Conservation (phyloP, 768 basidiomycete genomes). For the Serpula lacrymans region DNA sequence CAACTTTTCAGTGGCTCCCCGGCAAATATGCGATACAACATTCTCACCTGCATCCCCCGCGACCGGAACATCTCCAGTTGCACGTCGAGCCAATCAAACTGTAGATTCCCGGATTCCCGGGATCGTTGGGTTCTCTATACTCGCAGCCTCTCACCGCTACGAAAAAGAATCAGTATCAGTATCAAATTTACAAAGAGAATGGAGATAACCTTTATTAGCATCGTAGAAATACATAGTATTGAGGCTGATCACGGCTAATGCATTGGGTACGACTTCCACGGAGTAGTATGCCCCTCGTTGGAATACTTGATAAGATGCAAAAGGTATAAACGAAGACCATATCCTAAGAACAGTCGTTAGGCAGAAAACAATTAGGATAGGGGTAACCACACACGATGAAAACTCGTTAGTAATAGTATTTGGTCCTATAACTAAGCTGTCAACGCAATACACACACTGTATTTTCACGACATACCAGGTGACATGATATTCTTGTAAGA, state of each 20-base stretch:
- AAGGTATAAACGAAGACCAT: slow-evolving; percentile 80
- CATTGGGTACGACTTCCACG: slow-evolving; percentile 71
- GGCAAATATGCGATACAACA: slow-evolving; percentile 4
- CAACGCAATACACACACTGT: slow-evolving; percentile 12
- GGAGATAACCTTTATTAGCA: slow-evolving; percentile 69
- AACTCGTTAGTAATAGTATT: slow-evolving; percentile 69
- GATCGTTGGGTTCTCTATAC: slow-evolving; percentile 61
- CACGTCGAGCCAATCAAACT: slow-evolving; percentile 89
- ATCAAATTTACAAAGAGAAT: slow-evolving; percentile 1
- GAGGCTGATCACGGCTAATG: slow-evolving; percentile 75
- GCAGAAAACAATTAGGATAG: not conserved
- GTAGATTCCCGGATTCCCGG: slow-evolving; percentile 86
- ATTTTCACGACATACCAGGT: too few relatives aligned
- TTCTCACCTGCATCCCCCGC: slow-evolving; percentile 68
- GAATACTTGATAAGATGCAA: slow-evolving; percentile 75
- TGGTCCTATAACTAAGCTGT: slow-evolving; percentile 42
- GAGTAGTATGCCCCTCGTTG: slow-evolving; percentile 85
- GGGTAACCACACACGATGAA: slow-evolving; percentile 48
- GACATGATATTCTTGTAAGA: slow-evolving; percentile 57
- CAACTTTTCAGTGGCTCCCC: too few relatives aligned
- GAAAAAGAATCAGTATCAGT: slow-evolving; percentile 10
- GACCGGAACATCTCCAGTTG: slow-evolving; percentile 68
- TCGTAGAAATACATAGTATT: slow-evolving; percentile 94
- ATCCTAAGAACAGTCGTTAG: slow-evolving; percentile 44
- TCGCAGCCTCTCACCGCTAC: slow-evolving; percentile 76